Percentiles rank a stretch among this genome's conserved stretches.
Conservation (phyloP, 73 alveolate species). For the Tetrahymena borealis region DNA sequence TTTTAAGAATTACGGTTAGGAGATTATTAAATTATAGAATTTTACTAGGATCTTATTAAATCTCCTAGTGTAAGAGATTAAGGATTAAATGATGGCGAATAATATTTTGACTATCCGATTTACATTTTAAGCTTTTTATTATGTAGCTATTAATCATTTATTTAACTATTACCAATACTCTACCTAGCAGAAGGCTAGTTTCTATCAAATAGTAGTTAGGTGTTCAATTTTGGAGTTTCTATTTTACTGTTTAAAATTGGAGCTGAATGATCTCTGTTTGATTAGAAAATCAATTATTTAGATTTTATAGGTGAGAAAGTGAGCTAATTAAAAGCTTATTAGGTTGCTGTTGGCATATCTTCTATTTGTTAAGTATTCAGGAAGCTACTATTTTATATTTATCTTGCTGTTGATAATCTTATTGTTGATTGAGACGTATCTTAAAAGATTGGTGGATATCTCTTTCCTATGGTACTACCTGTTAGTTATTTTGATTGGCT, state of each 20-base stretch:
- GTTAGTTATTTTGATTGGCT: neutral
- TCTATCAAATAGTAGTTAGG: neutral
- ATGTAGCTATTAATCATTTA: neutral
- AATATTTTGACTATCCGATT: neutral
- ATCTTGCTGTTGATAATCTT: neutral
- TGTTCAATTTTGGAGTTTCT: neutral
- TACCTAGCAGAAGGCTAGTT: neutral
- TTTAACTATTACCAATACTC: too few relatives aligned
- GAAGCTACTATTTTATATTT: neutral
- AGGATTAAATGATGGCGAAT: neutral
- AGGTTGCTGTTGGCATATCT: too few relatives aligned
- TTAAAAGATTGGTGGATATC: neutral
- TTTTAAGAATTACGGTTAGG: neutral
- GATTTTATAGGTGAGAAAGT: neutral
- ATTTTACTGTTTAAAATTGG: neutral
- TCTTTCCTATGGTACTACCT: neutral
- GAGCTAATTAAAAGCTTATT: neutral
- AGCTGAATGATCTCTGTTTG: neutral
- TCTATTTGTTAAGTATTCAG: neutral
- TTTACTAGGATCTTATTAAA: neutral
- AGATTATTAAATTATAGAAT: neutral
- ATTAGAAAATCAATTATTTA: neutral
- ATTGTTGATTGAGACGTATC: neutral
- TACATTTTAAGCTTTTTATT: neutral
- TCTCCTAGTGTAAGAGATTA: neutral